These are phyloP conservation scores for Cucurbita maxima DNA, from an alignment of 306 rosid species.

Conservation along the genomic window DNA sequence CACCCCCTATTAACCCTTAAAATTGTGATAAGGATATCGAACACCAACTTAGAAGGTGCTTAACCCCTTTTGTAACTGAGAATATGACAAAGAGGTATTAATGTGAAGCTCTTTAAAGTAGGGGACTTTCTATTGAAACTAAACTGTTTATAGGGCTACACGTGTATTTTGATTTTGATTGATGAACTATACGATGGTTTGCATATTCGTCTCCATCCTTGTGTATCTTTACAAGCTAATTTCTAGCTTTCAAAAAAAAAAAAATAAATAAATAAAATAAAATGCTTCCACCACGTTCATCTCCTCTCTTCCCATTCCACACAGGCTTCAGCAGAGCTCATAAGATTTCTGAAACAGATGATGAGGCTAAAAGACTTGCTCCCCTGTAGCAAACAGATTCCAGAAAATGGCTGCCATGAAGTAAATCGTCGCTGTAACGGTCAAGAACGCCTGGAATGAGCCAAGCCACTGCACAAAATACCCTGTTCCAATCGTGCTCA, in stretches of 20 bases:
- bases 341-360: neutral
- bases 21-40: too few relatives aligned
- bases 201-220: too few relatives aligned
- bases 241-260: neutral
- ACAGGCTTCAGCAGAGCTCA: neutral
- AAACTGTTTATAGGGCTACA: too few relatives aligned
- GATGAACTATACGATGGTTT: too few relatives aligned
- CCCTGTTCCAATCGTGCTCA: constrained; percentile 94
- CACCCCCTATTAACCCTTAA: too few relatives aligned
- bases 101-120: too few relatives aligned
- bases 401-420: constrained; percentile 55
- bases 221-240: neutral
- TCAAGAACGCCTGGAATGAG: constrained; percentile 76
- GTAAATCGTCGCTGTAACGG: constrained; percentile 61
- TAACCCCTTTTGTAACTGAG: too few relatives aligned
- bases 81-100: too few relatives aligned
- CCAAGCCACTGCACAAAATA: constrained; percentile 87
- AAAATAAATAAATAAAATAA: neutral
- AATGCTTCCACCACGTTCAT: neutral
- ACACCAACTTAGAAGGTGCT: too few relatives aligned
- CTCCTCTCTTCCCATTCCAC: neutral
- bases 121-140: too few relatives aligned
- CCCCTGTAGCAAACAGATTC: constrained; percentile 72
- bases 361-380: constrained; percentile 39
- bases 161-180: too few relatives aligned